Evolutionary conservation across 768 basidiomycete species (phyloP), one percentile per base, ranked within the genome.

Genomic region (Phaeotremella skinneri): DNA sequence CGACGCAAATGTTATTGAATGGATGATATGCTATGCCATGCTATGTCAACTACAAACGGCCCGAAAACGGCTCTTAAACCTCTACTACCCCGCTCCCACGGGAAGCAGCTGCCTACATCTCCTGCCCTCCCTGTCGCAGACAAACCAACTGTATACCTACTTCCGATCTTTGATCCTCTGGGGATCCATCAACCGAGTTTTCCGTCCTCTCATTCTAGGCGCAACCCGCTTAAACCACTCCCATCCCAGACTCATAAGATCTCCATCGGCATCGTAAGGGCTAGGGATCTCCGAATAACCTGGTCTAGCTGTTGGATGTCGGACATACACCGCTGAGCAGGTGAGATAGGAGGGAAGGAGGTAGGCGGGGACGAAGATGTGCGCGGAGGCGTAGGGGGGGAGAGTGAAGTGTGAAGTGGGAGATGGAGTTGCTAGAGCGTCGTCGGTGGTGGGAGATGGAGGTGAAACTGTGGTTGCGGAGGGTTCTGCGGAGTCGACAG

Each of bases 221-320:
- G 67, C 67, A 23, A 60, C 62, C 23, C 61, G 52, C 55, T 65
- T 69, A 49, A 71, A 96, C 90, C 90, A 97, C 78, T 94, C 94
- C 96, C 96, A 99, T 2, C 90, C 87, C 58, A 90, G 83, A 57
- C 90, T 86, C 61, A 98, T 83, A 13, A 96, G 81, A 64, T 93
- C 89, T 17, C 96, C 96, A 69, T 96, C 93, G 0, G 96, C 92
- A 62, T 93, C 91, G 76, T 88, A 98, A 2, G 96, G 96, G 3
- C 89, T 90, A 4, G 94, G 91, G 34, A 99, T 88, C 77, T 99
- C 96, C 16, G 64, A 68, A 79, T 94, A 92, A 4, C 89, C 89
- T 0, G 92, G 90, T n/a, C 91, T 85, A 0, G 94, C 96, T 0
- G 93, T 96, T 6, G 96, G 96, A 70, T 98, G 91, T 34, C 96